These are phyloP conservation scores for Calocybe cyanea DNA, from an alignment of 768 basidiomycete genomes.

Conservation along the genomic window DNA sequence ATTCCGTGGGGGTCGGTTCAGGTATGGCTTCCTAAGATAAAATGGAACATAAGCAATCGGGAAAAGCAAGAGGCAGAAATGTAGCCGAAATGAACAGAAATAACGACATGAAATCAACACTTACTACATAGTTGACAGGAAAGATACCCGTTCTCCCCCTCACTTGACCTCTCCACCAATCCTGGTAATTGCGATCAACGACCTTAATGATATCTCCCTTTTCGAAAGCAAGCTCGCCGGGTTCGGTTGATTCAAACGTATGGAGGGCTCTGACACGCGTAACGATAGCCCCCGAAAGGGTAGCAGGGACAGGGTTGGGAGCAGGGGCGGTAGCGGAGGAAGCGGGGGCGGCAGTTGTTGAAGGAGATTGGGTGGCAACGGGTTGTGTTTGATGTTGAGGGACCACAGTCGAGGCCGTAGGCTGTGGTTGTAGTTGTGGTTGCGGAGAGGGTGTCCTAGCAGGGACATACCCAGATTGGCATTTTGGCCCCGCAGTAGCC, in stretches of 20 bases:
- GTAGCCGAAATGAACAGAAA: neutral
- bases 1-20: conserved; percentile 72
- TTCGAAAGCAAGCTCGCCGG: conserved; percentile 88
- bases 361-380: neutral
- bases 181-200: conserved; percentile 88
- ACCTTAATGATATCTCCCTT: conserved; percentile 95
- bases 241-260: conserved; percentile 81
- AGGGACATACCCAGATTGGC: conserved; percentile 55
- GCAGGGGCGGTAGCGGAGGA: conserved; percentile 7
- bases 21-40: conserved; percentile 70
- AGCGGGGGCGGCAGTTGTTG: conserved; percentile 5
- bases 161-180: conserved; percentile 96
- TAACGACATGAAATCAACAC: neutral
- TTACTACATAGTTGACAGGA: conserved; percentile 89
- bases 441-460: conserved; percentile 46
- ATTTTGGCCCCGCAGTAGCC: conserved; percentile 27
- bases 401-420: conserved; percentile 5
- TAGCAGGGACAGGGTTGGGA: neutral
- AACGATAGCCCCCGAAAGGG: conserved; percentile 35
- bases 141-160: conserved; percentile 92
- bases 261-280: conserved; percentile 88
- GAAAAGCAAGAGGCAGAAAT: neutral
- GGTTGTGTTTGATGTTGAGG: conserved; percentile 6
- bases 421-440: conserved; percentile 19
- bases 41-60: neutral